Conservation (phyloP, 352 stramenopile genomes). For the Globisporangium takayamanum region DNA sequence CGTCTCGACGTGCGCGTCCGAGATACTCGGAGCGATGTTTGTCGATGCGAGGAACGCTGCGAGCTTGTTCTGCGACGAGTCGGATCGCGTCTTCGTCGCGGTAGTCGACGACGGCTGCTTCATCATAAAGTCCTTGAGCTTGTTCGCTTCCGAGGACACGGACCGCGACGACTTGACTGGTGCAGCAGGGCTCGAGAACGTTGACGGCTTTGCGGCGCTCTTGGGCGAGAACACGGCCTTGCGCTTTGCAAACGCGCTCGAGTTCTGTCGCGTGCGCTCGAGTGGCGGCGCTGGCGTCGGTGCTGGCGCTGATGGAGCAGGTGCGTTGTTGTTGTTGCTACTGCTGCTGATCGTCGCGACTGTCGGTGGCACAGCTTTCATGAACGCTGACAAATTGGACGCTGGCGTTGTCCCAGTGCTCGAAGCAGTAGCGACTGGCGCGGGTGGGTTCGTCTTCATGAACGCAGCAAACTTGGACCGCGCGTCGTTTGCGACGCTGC, state of each 20-base stretch:
- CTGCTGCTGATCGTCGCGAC: slow-evolving; percentile 2
- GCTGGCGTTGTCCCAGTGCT: slow-evolving; percentile 15
- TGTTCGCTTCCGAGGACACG: slow-evolving; percentile 30
- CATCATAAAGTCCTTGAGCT: slow-evolving; percentile 76
- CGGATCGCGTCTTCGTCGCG: slow-evolving; percentile 37
- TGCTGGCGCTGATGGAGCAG: neutral
- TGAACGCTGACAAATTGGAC: slow-evolving; percentile 22
- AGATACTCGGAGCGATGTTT: slow-evolving; percentile 29
- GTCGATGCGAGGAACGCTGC: slow-evolving; percentile 69
- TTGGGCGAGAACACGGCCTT: slow-evolving; percentile 61
- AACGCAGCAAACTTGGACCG: slow-evolving; percentile 81
- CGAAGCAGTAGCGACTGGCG: slow-evolving; percentile 14
- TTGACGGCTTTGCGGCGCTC: slow-evolving; percentile 6
- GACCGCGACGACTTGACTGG: slow-evolving; percentile 2
- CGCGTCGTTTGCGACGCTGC: slow-evolving; percentile 19
- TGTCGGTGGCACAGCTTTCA: slow-evolving; percentile 23
- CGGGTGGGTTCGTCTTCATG: slow-evolving; percentile 64
- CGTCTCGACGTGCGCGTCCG: slow-evolving; percentile 6
- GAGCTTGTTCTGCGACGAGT: slow-evolving; percentile 66
- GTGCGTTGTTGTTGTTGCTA: slow-evolving; percentile 13
- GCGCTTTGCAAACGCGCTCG: slow-evolving; percentile 50
- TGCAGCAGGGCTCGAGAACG: slow-evolving; percentile 16
- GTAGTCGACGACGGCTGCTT: slow-evolving; percentile 41
- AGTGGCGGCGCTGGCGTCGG: slow-evolving; percentile 17
- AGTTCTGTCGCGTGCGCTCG: slow-evolving; percentile 18